Percentiles rank a stretch among this genome's conserved stretches.
phyloP scores from a whole-genome alignment of 1,139 yeast genomes.

The Candida sanyaensis region DNA sequence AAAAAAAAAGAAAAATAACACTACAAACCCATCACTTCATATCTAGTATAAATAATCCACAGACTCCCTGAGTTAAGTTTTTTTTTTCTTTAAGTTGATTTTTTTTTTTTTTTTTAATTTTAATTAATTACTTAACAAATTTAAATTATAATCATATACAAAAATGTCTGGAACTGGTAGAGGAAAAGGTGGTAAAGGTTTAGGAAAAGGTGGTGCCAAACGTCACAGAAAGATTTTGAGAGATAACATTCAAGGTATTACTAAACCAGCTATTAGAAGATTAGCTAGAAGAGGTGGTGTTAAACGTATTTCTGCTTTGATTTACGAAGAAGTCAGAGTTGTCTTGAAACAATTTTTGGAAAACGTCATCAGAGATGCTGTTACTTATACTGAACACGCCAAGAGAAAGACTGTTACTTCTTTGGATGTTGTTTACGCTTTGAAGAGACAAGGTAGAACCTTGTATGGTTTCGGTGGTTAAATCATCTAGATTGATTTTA shows the following conservation, averaged over 20 bases:
- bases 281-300: constrained; percentile 99
- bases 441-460: constrained; percentile 99
- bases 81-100: not conserved
- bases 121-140: not conserved
- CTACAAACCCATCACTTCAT: not conserved
- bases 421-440: constrained; percentile 97
- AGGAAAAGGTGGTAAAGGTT: constrained; percentile 99
- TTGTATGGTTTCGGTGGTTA: constrained; percentile 99
- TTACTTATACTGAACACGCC: constrained; percentile 99
- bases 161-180: constrained; percentile 61
- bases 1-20: not conserved
- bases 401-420: constrained; percentile 99
- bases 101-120: not conserved
- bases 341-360: constrained; percentile 95
- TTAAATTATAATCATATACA: not conserved
- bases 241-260: constrained; percentile 99
- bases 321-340: constrained; percentile 98
- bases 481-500: constrained; percentile 10
- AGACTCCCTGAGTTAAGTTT: not conserved
- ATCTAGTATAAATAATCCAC: not conserved
- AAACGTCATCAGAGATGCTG: constrained; percentile 98
- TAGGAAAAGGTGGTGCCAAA: constrained; percentile 99
- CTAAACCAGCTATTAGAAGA: constrained; percentile 99
- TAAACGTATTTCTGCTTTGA: constrained; percentile 98
- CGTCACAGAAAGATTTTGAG: constrained; percentile 99